Conservation (phyloP, 306 rosid species). For the Vigna mungo region DNA sequence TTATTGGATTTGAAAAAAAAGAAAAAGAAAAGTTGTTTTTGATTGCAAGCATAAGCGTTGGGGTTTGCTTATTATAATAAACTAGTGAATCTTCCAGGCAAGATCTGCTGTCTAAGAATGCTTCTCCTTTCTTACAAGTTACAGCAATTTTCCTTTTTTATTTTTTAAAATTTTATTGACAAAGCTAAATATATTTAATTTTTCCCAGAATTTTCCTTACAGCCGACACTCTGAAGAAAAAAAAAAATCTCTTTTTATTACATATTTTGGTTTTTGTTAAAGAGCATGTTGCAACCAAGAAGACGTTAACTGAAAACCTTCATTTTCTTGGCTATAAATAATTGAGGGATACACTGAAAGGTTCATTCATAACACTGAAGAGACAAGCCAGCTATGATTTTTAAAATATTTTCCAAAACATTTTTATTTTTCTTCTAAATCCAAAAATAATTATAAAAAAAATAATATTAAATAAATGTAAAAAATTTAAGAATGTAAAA, state of each 20-base stretch:
- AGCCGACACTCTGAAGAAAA: background rate
- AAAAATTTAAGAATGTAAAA: too few relatives aligned
- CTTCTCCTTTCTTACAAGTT: constrained; percentile 21
- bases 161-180: background rate
- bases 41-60: constrained; percentile 37
- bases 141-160: background rate
- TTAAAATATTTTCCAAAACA: background rate
- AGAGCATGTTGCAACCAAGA: background rate
- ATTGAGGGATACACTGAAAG: background rate
- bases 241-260: background rate
- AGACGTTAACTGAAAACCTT: background rate
- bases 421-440: too few relatives aligned
- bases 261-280: too few relatives aligned
- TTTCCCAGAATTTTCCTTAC: background rate
- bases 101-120: constrained; percentile 15
- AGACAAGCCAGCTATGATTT: constrained; percentile 3
- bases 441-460: too few relatives aligned
- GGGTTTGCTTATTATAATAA: constrained; percentile 31
- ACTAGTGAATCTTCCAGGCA: constrained; percentile 20
- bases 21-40: constrained; percentile 10
- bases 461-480: too few relatives aligned
- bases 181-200: background rate
- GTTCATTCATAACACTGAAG: background rate
- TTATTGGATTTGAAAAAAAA: background rate
- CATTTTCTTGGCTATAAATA: constrained; percentile 23